Conservation (phyloP, 2,329 filamentous ascomycete genomes). For the Drechmeria coniospora region DNA sequence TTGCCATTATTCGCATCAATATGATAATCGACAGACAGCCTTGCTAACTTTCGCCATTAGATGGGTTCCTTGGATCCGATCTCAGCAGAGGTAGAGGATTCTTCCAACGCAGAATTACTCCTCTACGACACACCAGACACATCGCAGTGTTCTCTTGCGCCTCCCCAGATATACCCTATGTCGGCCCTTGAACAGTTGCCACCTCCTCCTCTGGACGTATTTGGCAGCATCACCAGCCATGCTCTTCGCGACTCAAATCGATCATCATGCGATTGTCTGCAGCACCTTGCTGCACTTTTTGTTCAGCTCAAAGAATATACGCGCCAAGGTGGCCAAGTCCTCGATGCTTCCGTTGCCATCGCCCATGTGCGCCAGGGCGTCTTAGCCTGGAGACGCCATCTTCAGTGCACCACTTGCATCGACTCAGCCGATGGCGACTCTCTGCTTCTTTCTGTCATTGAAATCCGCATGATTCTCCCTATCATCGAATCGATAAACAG, state of each 20-base stretch:
- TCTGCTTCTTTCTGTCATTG: neutral
- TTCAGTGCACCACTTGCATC: neutral
- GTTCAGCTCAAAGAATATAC: conserved; percentile 1
- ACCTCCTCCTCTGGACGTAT: neutral
- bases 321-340: neutral
- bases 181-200: too few relatives aligned
- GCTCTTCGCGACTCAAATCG: neutral
- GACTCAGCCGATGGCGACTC: neutral
- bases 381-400: too few relatives aligned
- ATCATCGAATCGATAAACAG: neutral
- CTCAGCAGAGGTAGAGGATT: too few relatives aligned
- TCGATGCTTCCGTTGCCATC: neutral
- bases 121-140: too few relatives aligned
- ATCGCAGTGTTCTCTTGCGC: too few relatives aligned
- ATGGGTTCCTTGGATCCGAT: too few relatives aligned
- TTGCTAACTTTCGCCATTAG: too few relatives aligned
- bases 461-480: neutral
- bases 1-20: too few relatives aligned
- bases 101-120: too few relatives aligned
- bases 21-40: too few relatives aligned
- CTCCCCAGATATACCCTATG: too few relatives aligned
- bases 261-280: neutral
- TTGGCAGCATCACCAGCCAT: neutral
- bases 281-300: neutral
- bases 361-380: neutral